These are phyloP conservation scores for Phytophthora capsici DNA, from an alignment of 352 stramenopile species.

Conservation along the genomic window DNA sequence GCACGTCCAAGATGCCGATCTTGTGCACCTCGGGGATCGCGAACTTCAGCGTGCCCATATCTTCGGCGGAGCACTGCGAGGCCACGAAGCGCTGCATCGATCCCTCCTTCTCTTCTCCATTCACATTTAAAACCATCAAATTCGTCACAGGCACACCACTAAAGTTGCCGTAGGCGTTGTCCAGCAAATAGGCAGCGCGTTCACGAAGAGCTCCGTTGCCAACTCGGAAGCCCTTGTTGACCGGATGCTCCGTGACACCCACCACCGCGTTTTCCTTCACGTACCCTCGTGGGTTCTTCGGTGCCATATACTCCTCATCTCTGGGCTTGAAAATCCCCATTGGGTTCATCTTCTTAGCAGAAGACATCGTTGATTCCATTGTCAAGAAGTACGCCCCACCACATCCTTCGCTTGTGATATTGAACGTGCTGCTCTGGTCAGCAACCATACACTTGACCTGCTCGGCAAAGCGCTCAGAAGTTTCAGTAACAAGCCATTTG, in stretches of 20 bases:
- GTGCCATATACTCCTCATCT: constrained; percentile 99
- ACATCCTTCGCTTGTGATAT: constrained; percentile 82
- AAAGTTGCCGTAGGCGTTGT: constrained; percentile 81
- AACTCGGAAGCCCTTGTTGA: constrained; percentile 89
- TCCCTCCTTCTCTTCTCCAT: constrained; percentile 79
- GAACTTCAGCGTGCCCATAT: constrained; percentile 90
- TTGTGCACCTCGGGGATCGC: constrained; percentile 88
- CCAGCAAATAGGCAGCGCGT: constrained; percentile 83
- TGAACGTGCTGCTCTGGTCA: constrained; percentile 46
- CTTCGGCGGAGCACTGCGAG: constrained; percentile 86
- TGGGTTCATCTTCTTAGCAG: constrained; percentile 32
- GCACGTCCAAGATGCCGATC: constrained; percentile 88
- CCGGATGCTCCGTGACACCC: constrained; percentile 77
- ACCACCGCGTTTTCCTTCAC: constrained; percentile 86
- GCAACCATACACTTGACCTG: constrained; percentile 46
- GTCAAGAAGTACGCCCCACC: constrained; percentile 74
- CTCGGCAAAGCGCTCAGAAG: constrained; percentile 48
- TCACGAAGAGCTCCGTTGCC: constrained; percentile 87
- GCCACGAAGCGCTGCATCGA: constrained; percentile 86
- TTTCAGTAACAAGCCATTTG: constrained; percentile 58
- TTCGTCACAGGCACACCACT: constrained; percentile 85
- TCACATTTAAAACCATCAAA: constrained; percentile 69
- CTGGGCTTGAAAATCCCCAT: constrained; percentile 97
- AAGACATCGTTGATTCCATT: constrained; percentile 19
- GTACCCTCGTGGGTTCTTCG: constrained; percentile 98